Base-by-base conservation (phyloP, 2,329 filamentous ascomycete species). In the Fusarium brachygibbosum region DNA sequence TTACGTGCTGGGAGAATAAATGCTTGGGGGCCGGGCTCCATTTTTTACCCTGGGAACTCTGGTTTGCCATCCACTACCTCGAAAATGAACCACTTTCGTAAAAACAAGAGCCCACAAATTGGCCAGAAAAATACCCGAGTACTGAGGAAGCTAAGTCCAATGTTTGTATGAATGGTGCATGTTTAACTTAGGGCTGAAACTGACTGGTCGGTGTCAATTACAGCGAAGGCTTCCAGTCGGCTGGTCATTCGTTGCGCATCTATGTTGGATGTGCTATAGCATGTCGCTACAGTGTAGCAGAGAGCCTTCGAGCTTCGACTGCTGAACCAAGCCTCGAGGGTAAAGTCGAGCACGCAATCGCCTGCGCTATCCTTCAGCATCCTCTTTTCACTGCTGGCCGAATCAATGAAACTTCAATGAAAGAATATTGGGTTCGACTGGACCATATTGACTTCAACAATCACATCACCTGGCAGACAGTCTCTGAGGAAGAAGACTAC, bases 241-340 rank as follows among this genome's bases (percentile, higher is more conserved):
- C 54, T 5, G 28, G 28, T 2, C 66, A 68, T 51, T n/a, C 32
- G 4, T 8, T 68, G 5, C 38, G 23, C 0, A 6, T 56, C 2
- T 65, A 61, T 11, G 13, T 52, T 0, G 64, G 66, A 6, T 69
- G 64, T 19, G 66, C 42, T 1, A 16, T 69, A 38, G 56, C 59
- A 3, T 69, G 65, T 12, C 59, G 66, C 2, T 69, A 68, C 23
- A 16, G 16, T 2, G 13, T 68, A 9, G 51, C 46, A 0, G 25
- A 46, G 13, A 4, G 19, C 8, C 11, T 56, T 1, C 23, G 16
- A 6, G 6, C 16, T 4, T 40, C 54, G 1, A 12, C 25, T 1
- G 2, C 14, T 4, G 35, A 28, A 6, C 0, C 44, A 3, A 35
- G 23, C 1, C 7, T 68, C 0, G 23, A 54, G 13, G 10, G 19